A percentile compares a stretch with the other conserved stretches of the same genome.
Evolutionary conservation across 192 early-diverging fungal species (phyloP).

Genomic region (Entomortierella parvispora): DNA sequence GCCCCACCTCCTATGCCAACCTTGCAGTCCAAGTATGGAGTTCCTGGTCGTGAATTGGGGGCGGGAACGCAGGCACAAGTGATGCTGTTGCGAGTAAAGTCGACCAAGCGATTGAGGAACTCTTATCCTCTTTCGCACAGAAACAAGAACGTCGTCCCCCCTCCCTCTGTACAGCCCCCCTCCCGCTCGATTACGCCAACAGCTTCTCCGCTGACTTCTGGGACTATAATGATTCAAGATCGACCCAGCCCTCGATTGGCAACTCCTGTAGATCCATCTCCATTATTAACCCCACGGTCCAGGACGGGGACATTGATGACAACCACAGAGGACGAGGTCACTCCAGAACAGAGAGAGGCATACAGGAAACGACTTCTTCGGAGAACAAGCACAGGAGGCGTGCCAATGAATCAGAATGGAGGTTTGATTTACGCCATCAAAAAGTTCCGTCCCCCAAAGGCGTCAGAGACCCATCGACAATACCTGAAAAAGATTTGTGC

Average conservation of each 20-base stretch:
- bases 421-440: constrained; percentile 72
- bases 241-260: not conserved
- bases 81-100: constrained; percentile 35
- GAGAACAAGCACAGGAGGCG: constrained; percentile 12
- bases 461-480: constrained; percentile 88
- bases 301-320: constrained; percentile 30
- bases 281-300: constrained; percentile 6
- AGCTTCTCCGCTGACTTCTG: not conserved
- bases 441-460: constrained; percentile 71
- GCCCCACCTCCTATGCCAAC: constrained; percentile 16
- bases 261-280: no score
- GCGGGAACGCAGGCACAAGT: constrained; percentile 47
- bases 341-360: constrained; percentile 40
- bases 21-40: constrained; percentile 43
- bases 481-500: constrained; percentile 94
- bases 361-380: constrained; percentile 30
- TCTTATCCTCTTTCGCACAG: not conserved
- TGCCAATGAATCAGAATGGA: constrained; percentile 23
- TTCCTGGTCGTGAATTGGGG: constrained; percentile 32
- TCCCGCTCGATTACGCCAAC: not conserved
- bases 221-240: not conserved
- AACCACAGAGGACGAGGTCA: constrained; percentile 37
- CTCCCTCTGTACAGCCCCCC: not conserved
- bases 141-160: not conserved
- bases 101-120: constrained; percentile 16